phyloP scores from a whole-genome alignment of 2,329 filamentous ascomycete genomes.

The Fusarium mexicanum region DNA sequence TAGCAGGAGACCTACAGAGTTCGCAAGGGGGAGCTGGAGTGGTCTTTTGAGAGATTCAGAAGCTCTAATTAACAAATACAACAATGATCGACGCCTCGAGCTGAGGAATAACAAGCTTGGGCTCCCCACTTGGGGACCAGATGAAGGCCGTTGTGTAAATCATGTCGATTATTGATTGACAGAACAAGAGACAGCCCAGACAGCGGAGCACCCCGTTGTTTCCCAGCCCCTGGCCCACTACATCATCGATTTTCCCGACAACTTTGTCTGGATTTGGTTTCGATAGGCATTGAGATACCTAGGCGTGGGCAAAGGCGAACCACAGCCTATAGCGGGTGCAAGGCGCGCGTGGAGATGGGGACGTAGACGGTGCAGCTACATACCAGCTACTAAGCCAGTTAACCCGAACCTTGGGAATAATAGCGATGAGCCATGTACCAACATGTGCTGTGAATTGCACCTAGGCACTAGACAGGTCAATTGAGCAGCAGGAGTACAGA shows the following conservation, averaged over 20 bases:
- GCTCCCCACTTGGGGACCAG: conserved; percentile 27
- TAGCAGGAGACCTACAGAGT: not conserved
- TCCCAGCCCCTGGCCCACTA: conserved; percentile 39
- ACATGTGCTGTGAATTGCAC: not conserved
- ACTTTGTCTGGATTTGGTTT: not conserved
- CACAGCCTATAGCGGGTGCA: conserved; percentile 6
- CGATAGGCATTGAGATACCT: conserved; percentile 1
- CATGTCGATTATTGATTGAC: conserved; percentile 18
- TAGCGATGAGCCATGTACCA: not conserved
- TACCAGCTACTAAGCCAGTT: conserved; percentile 2
- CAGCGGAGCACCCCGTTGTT: conserved; percentile 32
- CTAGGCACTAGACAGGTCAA: not conserved
- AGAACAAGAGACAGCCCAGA: conserved; percentile 6
- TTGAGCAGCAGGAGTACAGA: conserved; percentile 1
- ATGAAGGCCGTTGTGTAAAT: conserved; percentile 22
- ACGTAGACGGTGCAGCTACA: conserved; percentile 1
- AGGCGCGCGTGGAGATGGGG: conserved; percentile 1
- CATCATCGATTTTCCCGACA: conserved; percentile 37
- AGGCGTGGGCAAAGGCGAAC: conserved; percentile 10
- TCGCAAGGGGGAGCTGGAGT: not conserved
- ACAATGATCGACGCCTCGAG: conserved; percentile 29
- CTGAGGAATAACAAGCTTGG: conserved; percentile 26
- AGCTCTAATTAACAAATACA: conserved; percentile 30
- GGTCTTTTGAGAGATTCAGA: conserved; percentile 5
- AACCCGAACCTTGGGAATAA: conserved; percentile 3